Conservation (phyloP, 345 rosid genomes). For the Physaria fendleri region DNA sequence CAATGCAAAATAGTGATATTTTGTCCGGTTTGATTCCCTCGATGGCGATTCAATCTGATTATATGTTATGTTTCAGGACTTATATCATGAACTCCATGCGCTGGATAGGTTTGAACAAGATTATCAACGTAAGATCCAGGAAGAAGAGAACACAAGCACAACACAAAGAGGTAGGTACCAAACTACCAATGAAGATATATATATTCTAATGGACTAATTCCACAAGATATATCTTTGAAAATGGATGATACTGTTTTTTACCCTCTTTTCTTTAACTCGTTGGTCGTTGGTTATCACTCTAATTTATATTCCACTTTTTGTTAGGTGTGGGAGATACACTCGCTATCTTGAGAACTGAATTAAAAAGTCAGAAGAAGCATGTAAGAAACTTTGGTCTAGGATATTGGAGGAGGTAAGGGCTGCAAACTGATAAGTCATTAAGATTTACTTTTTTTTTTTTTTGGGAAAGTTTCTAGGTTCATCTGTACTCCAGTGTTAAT, state of each 20-base stretch:
- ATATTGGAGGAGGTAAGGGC: conserved; percentile 85
- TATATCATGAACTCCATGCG: conserved; percentile 94
- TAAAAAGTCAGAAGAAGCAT: conserved; percentile 87
- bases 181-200: background rate
- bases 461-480: background rate
- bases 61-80: conserved; percentile 48
- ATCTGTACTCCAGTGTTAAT: conserved; percentile 11
- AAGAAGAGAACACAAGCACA: conserved; percentile 71
- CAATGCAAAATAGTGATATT: conserved; percentile 5
- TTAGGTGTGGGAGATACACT: conserved; percentile 66
- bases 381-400: conserved; percentile 82
- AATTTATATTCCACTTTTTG: background rate
- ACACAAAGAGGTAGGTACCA: conserved; percentile 57
- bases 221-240: background rate
- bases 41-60: background rate
- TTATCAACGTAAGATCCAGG: conserved; percentile 87
- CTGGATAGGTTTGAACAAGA: conserved; percentile 99
- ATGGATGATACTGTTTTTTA: background rate
- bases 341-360: conserved; percentile 79
- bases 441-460: background rate
- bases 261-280: background rate
- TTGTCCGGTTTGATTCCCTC: background rate
- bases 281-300: background rate
- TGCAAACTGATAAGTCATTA: background rate
- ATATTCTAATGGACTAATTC: background rate